Percentiles rank a stretch among this genome's conserved stretches.
phyloP scores from a whole-genome alignment of 805 yeast genomes.

The Dipodascus albidus region DNA sequence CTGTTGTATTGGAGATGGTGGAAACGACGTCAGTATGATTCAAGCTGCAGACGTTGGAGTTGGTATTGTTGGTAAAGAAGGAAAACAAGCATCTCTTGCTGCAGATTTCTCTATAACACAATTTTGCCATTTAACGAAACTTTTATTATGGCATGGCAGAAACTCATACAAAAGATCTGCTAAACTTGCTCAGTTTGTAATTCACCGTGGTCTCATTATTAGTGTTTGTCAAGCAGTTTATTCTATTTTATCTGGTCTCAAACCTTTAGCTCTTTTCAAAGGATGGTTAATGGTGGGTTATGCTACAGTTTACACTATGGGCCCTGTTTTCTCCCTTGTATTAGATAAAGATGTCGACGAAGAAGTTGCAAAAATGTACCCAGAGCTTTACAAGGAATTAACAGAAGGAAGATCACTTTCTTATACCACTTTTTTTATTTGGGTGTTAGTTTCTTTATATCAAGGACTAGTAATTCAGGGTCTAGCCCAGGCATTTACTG shows the following conservation, averaged over 20 bases:
- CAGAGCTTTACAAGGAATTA: constrained; percentile 88
- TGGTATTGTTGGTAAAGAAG: constrained; percentile 98
- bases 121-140: constrained; percentile 77
- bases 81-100: constrained; percentile 92
- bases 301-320: constrained; percentile 95
- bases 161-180: constrained; percentile 95
- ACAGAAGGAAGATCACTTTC: constrained; percentile 81
- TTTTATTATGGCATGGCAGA: constrained; percentile 95
- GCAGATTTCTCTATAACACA: constrained; percentile 94
- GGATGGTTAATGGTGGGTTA: constrained; percentile 99
- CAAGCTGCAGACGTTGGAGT: constrained; percentile 98
- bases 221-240: constrained; percentile 92
- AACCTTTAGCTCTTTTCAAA: constrained; percentile 87
- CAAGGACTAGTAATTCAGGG: constrained; percentile 86
- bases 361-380: constrained; percentile 77
- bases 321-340: constrained; percentile 90
- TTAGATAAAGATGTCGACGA: constrained; percentile 87
- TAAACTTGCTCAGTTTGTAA: constrained; percentile 87
- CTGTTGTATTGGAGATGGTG: constrained; percentile 98
- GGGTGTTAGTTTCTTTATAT: constrained; percentile 82
- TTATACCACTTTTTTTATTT: constrained; percentile 75
- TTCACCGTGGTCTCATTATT: constrained; percentile 89
- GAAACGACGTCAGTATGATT: constrained; percentile 97
- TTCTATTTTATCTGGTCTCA: constrained; percentile 76
- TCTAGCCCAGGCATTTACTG: constrained; percentile 64